phyloP scores from a whole-genome alignment of 2,329 filamentous ascomycete species.

The Hymenoscyphus albidus region DNA sequence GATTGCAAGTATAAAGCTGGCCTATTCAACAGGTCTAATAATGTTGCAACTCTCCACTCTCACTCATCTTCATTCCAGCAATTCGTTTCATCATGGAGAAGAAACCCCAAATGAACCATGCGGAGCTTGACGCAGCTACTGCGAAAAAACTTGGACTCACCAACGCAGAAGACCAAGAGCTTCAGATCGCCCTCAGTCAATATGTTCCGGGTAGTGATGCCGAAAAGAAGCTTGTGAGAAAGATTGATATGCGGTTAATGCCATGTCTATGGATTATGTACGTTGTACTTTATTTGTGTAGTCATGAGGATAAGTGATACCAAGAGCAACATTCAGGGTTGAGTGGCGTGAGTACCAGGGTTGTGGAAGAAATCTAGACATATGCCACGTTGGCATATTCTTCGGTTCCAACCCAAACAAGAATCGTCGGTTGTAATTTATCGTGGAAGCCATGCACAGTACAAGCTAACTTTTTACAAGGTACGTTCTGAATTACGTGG shows the following conservation, averaged over 20 bases:
- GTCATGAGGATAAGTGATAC: neutral
- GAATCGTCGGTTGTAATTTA: neutral
- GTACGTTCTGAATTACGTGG: conserved; percentile 51
- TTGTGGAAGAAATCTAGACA: no score
- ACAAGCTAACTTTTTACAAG: neutral
- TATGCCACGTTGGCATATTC: neutral
- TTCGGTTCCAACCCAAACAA: neutral
- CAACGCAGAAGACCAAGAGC: conserved; percentile 21
- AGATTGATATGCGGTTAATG: conserved; percentile 51
- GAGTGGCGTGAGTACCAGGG: no score
- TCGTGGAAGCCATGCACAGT: neutral
- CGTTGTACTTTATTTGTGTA: neutral
- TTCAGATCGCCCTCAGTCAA: conserved; percentile 26
- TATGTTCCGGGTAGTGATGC: conserved; percentile 30
- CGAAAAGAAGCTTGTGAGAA: conserved; percentile 40
- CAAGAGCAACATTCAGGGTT: neutral
- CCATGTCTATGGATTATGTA: conserved; percentile 51
- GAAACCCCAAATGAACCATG: conserved; percentile 9
- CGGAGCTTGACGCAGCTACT: conserved; percentile 17
- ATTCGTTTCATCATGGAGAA: neutral
- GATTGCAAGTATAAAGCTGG: neutral
- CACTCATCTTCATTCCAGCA: neutral
- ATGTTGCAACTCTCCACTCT: neutral
- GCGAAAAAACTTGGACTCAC: conserved; percentile 12
- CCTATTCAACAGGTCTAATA: neutral